Base-by-base conservation (phyloP, 805 yeast genomes). In the Ogataea nonfermentans region DNA sequence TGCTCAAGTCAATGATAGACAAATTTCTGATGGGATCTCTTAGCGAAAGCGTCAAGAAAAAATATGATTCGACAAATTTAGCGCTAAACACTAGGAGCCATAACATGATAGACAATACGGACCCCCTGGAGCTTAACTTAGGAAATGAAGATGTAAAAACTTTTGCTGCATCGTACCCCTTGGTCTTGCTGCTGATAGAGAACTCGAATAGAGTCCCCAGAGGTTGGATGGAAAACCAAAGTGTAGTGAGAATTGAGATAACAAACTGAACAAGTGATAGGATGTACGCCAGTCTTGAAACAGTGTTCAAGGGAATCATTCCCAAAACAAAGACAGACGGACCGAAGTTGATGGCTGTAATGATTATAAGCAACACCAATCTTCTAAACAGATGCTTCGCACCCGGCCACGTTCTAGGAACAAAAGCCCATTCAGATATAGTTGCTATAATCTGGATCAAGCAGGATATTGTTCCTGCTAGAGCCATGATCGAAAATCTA, bases 61-160 rank as follows among this genome's bases (percentile, higher is more conserved):
- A 66, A 50, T 76, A 76, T 1, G 80, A 75, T 51, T 76, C 80
- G 17, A 67, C 43, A 47, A 73, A 75, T 45, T 76, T 76, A 4
- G 76, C 74, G 9, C 61, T 44, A 44, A 75, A 74, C 0, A 76
- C 71, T 4, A 65, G 55, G 5, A 66, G 13, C 81, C 81, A 76
- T 20, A 76, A 53, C 2, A 68, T 58, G 16, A 62, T 57, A 0
- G 80, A 75, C 3, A 74, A 60, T 0, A 62, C 56, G 19, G 56
- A 48, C 22, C 69, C 70, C 4, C 65, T 56, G 1, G 66, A 67
- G 16, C 54, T 61, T 11, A 76, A 55, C 11, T 49, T 53, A 24
- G 75, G 70, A 44, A 71, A 73, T 10, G 70, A 64, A 1, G 70
- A 62, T 1, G 74, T 65, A 40, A 76, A 76, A 2, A 59, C 55